Base-by-base conservation (phyloP, 768 basidiomycete genomes). In the Rubroboletus satanas region DNA sequence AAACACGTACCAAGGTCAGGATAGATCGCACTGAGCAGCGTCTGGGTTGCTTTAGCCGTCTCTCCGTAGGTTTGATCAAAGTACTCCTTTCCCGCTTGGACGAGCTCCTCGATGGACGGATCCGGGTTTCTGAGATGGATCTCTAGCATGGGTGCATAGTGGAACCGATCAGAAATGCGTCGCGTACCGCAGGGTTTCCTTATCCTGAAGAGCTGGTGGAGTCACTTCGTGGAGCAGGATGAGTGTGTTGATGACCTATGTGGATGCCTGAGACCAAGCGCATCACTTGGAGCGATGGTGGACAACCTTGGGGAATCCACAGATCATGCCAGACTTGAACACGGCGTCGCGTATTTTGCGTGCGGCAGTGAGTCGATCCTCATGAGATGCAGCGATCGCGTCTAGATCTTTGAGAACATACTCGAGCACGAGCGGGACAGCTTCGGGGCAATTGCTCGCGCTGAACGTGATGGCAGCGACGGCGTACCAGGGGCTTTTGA, bases 311-410 rank as follows among this genome's bases (percentile, higher is more conserved):
- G 84, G 77, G 61, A 80, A 82, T 8, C 85, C 86, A 50, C 74
- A 73, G 18, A 79, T 73, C 58, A 84, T 62, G 4, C 83, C 85
- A 5, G 80, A 76, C 63, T 85, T 85, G 70, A 88, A 79, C 6
- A 87, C 57, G 0, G 79, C 80, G 56, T 88, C 86, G 31, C 83
- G 73, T n/a, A 86, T 66, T 59, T 77, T 83, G 50, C 79, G 74
- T 37, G 79, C 79, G 3, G 86, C 71, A 8, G 74, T 43, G 23
- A 73, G 62, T 39, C 67, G 72, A 52, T 83, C 75, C 17, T 72
- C 65, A 8, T 69, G 62, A 1, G 56, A 21, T 55, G 62, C 66
- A 52, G 56, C 29, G 51, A 70, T 63, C 10, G 62, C 58, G 52
- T 73, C 69, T 1, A 83, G 67, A 45, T 83, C 80, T 3, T 71